Percentiles rank a stretch among this genome's conserved stretches.
These are phyloP conservation scores for Xylaria bambusicola DNA, from an alignment of 495 filamentous ascomycete species.

Conservation along the genomic window DNA sequence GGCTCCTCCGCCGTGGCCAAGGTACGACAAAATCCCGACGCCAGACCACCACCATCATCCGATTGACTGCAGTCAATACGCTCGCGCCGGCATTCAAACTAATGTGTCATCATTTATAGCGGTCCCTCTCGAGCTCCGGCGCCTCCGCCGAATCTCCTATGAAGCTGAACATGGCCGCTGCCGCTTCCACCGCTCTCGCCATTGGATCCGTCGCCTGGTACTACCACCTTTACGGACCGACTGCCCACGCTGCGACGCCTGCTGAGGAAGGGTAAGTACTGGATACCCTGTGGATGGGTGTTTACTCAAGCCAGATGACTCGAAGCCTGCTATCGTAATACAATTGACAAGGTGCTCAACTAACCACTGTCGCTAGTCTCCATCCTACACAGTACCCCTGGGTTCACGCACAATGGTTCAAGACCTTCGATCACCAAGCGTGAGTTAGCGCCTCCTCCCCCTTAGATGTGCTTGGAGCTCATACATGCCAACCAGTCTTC, in stretches of 20 bases:
- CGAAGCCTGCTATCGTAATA: background rate
- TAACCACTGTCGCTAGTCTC: slow-evolving; percentile 59
- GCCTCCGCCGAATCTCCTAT: slow-evolving; percentile 60
- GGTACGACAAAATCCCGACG: slow-evolving; percentile 47
- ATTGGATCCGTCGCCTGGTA: slow-evolving; percentile 91
- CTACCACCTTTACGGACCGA: slow-evolving; percentile 89
- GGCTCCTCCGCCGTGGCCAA: slow-evolving; percentile 58
- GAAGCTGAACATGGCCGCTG: slow-evolving; percentile 75
- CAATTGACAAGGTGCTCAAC: slow-evolving; percentile 11
- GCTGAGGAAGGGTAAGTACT: slow-evolving; percentile 94
- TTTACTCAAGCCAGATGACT: too few species aligned
- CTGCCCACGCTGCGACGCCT: slow-evolving; percentile 84
- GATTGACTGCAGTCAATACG: background rate
- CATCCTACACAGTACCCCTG: slow-evolving; percentile 92
- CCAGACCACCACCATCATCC: slow-evolving; percentile 16
- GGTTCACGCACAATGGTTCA: slow-evolving; percentile 86
- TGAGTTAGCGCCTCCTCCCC: slow-evolving; percentile 50
- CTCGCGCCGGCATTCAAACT: slow-evolving; percentile 26
- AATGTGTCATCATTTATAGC: slow-evolving; percentile 48
- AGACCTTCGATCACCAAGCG: slow-evolving; percentile 96
- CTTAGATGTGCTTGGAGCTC: slow-evolving; percentile 11
- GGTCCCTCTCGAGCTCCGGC: slow-evolving; percentile 59
- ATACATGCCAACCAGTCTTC: slow-evolving; percentile 64
- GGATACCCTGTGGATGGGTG: too few species aligned
- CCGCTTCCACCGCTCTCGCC: slow-evolving; percentile 79